These are phyloP conservation scores for Cryptococcus sp. DNA, from an alignment of 1,284 basidiomycete species.

Conservation along the genomic window DNA sequence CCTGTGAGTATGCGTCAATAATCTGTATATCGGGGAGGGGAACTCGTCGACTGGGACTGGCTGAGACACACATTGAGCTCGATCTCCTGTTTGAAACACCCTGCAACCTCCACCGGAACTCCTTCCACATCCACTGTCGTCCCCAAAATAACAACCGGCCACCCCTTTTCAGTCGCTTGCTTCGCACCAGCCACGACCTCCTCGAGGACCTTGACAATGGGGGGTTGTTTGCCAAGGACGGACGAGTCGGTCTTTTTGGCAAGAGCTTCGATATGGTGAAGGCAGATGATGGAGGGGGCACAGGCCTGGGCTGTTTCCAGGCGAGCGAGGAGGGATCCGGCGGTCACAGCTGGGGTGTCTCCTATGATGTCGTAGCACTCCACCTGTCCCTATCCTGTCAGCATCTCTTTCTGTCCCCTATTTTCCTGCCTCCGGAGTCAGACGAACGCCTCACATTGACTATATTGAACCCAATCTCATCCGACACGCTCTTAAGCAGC, in stretches of 20 bases:
- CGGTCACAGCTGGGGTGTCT: slow-evolving; percentile 75
- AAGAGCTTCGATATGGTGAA: slow-evolving; percentile 82
- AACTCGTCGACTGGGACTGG: not conserved
- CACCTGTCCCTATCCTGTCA: slow-evolving; percentile 56
- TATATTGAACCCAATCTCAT: slow-evolving; percentile 59
- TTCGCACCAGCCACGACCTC: slow-evolving; percentile 21
- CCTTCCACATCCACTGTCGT: slow-evolving; percentile 69
- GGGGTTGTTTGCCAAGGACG: slow-evolving; percentile 59
- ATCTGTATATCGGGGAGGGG: not conserved
- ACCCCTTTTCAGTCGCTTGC: slow-evolving; percentile 47
- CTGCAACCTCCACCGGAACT: slow-evolving; percentile 64
- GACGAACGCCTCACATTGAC: slow-evolving; percentile 60
- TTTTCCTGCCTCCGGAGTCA: no score
- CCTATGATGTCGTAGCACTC: slow-evolving; percentile 82
- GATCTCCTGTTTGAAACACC: slow-evolving; percentile 86
- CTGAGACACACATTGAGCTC: slow-evolving; percentile 60
- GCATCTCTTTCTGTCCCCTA: not conserved
- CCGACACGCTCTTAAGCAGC: slow-evolving; percentile 35
- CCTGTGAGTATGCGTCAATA: slow-evolving; percentile 53
- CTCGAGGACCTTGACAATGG: slow-evolving; percentile 37
- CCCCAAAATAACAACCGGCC: slow-evolving; percentile 66
- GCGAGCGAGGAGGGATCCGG: slow-evolving; percentile 68
- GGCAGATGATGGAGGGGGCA: slow-evolving; percentile 78
- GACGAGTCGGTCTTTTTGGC: slow-evolving; percentile 64
- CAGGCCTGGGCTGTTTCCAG: slow-evolving; percentile 77